Evolutionary conservation across 2,329 filamentous ascomycete genomes (phyloP).

Genomic region (Alternaria longipes): DNA sequence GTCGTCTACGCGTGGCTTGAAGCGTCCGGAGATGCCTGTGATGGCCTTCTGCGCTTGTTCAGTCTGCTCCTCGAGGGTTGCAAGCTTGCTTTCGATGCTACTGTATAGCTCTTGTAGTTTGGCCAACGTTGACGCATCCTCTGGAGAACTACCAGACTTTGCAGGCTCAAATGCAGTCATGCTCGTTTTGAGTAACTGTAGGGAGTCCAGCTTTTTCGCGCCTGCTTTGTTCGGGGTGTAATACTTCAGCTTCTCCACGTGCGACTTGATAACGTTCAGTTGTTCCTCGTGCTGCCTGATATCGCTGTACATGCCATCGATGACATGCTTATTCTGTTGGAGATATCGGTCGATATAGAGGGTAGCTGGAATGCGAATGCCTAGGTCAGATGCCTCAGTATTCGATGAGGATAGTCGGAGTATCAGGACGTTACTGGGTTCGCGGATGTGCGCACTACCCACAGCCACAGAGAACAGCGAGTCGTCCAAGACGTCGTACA

Average conservation of each 20-base stretch:
- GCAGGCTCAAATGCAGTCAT: conserved; percentile 46
- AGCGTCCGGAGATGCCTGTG: conserved; percentile 55
- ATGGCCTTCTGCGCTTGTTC: conserved; percentile 54
- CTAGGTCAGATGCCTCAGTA: conserved; percentile 50
- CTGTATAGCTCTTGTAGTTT: conserved; percentile 43
- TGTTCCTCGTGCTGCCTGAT: conserved; percentile 45
- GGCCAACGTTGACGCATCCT: conserved; percentile 33
- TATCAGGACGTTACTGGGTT: conserved; percentile 63
- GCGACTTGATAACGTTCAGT: conserved; percentile 43
- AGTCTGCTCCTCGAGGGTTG: conserved; percentile 54
- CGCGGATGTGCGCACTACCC: conserved; percentile 41
- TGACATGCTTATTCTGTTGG: conserved; percentile 58
- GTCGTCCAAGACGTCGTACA: conserved; percentile 65
- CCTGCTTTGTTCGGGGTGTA: conserved; percentile 39
- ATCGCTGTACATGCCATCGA: conserved; percentile 58
- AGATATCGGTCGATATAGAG: conserved; percentile 70
- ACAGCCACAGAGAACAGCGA: conserved; percentile 52
- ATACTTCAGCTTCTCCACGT: conserved; percentile 50
- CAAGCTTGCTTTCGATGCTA: conserved; percentile 46
- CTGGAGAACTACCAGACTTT: conserved; percentile 21
- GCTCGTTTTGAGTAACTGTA: conserved; percentile 51
- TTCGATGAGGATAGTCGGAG: conserved; percentile 51
- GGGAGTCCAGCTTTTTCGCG: conserved; percentile 46
- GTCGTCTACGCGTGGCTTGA: conserved; percentile 57
- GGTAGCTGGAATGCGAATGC: conserved; percentile 61